phyloP scores from a whole-genome alignment of 352 stramenopile species.

The Halophytophthora polymorphica region DNA sequence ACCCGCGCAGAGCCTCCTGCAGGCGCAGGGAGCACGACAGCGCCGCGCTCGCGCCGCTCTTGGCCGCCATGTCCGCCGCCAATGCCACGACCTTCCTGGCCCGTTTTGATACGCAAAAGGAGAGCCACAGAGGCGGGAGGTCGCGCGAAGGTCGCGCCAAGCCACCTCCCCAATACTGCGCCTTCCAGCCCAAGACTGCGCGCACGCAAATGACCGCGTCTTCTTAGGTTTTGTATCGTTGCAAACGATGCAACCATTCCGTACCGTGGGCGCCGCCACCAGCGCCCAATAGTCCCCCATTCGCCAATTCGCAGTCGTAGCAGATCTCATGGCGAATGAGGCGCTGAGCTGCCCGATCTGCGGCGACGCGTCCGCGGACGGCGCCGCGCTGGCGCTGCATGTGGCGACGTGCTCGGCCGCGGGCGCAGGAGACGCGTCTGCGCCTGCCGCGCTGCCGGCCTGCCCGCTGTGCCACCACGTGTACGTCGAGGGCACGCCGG shows the following conservation, averaged over 20 bases:
- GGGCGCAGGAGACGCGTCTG: constrained; percentile 1
- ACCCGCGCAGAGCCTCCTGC: constrained; percentile 38
- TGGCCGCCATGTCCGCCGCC: constrained; percentile 2
- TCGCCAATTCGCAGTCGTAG: neutral
- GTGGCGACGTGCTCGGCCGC: constrained; percentile 40
- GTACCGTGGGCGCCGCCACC: too few species aligned
- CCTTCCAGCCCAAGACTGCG: neutral
- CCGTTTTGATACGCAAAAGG: neutral
- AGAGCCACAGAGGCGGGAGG: neutral
- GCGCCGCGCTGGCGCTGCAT: constrained; percentile 49
- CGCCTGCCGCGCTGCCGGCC: constrained; percentile 14
- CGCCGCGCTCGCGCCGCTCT: constrained; percentile 12
- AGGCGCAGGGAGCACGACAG: constrained; percentile 55
- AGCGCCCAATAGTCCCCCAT: too few species aligned
- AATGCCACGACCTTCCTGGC: neutral
- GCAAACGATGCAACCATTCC: too few species aligned
- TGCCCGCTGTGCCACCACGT: constrained; percentile 67
- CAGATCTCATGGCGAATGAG: constrained; percentile 14
- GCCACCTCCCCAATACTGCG: neutral
- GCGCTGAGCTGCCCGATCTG: constrained; percentile 50
- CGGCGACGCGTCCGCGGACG: constrained; percentile 17
- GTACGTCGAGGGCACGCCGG: constrained; percentile 38
- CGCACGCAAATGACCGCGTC: neutral
- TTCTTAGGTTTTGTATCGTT: too few species aligned
- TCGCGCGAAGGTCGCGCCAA: constrained; percentile 18